Percentiles rank a stretch among this genome's conserved stretches.
These are phyloP conservation scores for Hygrocybe coccinea DNA, from an alignment of 768 basidiomycete genomes.

Conservation along the genomic window DNA sequence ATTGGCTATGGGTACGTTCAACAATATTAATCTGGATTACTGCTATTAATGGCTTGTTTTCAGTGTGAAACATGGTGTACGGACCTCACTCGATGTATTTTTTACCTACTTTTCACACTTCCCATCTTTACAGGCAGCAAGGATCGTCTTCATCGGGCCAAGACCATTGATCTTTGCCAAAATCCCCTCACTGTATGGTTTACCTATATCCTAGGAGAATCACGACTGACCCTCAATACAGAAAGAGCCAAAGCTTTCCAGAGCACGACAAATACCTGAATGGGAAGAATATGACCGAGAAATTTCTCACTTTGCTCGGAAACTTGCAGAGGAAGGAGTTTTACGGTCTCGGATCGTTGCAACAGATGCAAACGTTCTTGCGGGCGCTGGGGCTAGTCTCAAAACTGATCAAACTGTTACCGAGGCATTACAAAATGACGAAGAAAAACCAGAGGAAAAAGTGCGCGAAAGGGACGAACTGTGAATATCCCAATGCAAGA, in stretches of 20 bases:
- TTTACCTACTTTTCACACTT: not conserved
- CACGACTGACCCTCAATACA: constrained; percentile 29
- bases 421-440: not conserved
- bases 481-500: not conserved
- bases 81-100: constrained; percentile 20
- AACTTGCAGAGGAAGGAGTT: constrained; percentile 64
- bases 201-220: constrained; percentile 1
- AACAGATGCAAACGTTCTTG: constrained; percentile 66
- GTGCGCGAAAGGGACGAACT: not conserved
- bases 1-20: constrained; percentile 87
- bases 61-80: constrained; percentile 99
- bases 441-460: not conserved
- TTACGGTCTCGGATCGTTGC: constrained; percentile 64
- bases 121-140: constrained; percentile 56
- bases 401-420: not conserved
- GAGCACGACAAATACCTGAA: constrained; percentile 93
- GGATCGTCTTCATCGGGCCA: constrained; percentile 72
- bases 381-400: constrained; percentile 19
- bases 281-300: constrained; percentile 95
- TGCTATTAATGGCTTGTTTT: constrained; percentile 1
- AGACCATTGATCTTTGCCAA: constrained; percentile 94
- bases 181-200: constrained; percentile 79
- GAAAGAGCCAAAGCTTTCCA: constrained; percentile 95
- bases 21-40: not conserved
- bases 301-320: constrained; percentile 76